Evolutionary conservation across 164 flowering plant genomes (phyloP).

Genomic region (Platanus orientalis): DNA sequence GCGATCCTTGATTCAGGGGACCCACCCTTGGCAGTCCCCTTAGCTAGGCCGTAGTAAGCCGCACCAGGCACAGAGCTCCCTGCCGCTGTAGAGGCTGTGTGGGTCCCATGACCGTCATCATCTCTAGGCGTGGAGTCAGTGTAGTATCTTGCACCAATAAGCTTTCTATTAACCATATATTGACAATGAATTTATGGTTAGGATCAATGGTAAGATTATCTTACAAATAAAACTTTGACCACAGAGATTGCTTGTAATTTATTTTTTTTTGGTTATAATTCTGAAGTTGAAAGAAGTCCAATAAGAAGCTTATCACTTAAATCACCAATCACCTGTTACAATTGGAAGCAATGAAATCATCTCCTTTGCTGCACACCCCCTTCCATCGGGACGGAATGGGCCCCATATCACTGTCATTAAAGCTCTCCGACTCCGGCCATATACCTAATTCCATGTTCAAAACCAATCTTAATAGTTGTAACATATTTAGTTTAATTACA

Average conservation of each 20-base stretch:
- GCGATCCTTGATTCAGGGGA: conserved; percentile 64
- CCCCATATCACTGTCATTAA: conserved; percentile 43
- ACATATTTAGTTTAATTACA: too few relatives aligned
- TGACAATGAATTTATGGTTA: too few relatives aligned
- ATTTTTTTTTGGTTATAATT: too few relatives aligned
- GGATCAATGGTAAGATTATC: too few relatives aligned
- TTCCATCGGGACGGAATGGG: conserved; percentile 50
- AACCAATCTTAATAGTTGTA: too few relatives aligned
- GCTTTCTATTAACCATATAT: conserved; percentile 28
- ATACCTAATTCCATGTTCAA: conserved; percentile 22
- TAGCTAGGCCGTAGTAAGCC: conserved; percentile 67
- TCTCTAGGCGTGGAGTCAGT: conserved; percentile 28
- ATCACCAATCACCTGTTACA: conserved; percentile 68
- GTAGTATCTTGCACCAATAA: conserved; percentile 62
- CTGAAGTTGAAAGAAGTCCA: too few relatives aligned
- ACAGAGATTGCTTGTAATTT: too few relatives aligned
- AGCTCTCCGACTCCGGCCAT: conserved; percentile 67
- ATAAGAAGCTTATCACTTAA: too few relatives aligned
- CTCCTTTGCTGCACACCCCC: conserved; percentile 43
- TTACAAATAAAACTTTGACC: too few relatives aligned
- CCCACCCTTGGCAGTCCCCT: conserved; percentile 70
- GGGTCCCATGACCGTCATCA: conserved; percentile 34
- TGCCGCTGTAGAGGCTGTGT: conserved; percentile 35
- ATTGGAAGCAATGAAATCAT: conserved; percentile 31
- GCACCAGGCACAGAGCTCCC: conserved; percentile 34